Conservation (phyloP, 805 yeast genomes). For the Metschnikowia orientalis region DNA sequence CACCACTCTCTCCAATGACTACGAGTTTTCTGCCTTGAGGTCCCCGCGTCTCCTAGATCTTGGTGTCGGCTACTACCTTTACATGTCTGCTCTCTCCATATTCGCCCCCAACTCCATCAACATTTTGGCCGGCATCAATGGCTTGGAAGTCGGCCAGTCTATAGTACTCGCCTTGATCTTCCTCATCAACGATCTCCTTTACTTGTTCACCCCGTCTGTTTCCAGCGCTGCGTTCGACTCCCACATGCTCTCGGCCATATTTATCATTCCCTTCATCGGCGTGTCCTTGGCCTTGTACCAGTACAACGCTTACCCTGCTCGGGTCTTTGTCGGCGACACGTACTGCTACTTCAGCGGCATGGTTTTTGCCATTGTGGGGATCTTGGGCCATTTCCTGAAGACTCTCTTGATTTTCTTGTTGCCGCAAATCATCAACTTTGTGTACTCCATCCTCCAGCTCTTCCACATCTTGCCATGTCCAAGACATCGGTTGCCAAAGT, state of each 20-base stretch:
- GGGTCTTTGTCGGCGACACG: constrained; percentile 95
- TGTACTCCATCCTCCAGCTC: constrained; percentile 89
- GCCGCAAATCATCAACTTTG: constrained; percentile 87
- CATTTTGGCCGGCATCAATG: constrained; percentile 93
- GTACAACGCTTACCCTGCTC: constrained; percentile 87
- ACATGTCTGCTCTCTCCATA: constrained; percentile 89
- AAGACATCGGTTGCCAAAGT: constrained; percentile 85
- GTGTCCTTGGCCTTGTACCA: constrained; percentile 71
- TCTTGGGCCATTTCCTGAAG: constrained; percentile 92
- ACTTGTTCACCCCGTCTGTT: constrained; percentile 44
- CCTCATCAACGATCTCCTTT: constrained; percentile 71
- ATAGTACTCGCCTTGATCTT: constrained; percentile 69
- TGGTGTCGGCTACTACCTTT: constrained; percentile 73
- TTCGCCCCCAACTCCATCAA: constrained; percentile 96
- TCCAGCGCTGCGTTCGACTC: constrained; percentile 61
- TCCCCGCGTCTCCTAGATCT: constrained; percentile 60
- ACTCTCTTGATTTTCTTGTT: constrained; percentile 80
- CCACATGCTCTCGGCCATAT: constrained; percentile 74
- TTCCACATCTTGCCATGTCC: constrained; percentile 90
- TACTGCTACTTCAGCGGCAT: constrained; percentile 97
- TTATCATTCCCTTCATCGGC: constrained; percentile 83
- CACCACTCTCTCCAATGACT: constrained; percentile 33
- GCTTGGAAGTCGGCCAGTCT: constrained; percentile 94
- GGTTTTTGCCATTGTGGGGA: constrained; percentile 97
- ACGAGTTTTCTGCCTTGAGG: constrained; percentile 27